Evolutionary conservation across 2,329 filamentous ascomycete species (phyloP), one percentile per base, ranked within the genome.

Genomic region (Fusarium sp.): DNA sequence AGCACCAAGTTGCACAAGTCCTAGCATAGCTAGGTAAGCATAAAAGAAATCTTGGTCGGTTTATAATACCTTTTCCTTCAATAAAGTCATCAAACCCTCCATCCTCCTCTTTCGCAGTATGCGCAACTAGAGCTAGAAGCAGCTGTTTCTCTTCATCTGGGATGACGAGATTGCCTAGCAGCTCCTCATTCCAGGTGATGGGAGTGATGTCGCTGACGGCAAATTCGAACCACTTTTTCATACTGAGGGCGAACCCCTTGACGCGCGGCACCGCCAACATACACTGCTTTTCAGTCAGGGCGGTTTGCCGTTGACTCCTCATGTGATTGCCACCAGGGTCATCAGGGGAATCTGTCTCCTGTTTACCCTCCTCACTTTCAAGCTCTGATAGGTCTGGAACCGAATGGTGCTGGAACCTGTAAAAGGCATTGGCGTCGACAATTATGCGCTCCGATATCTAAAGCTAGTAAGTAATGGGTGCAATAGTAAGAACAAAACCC

Each of bases 151-250:
- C 69, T 7, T 25, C 20, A 1, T 63, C 57, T 4, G 52, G 20
- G 12, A 76, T 22, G 22, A 70, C 52, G 3, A 76, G 64, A 0
- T 66, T 63, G 0, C 50, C 10, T 0, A 76, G 8, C 0, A 60
- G 54, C 5, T 68, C 14, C 1, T 20, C 32, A 11, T 65, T 63
- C 66, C 71, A 76, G 0, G 30, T 14, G 2, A 76, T 50, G 1
- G 54, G 54, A 8, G 54, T 38, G 22, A 57, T 63, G 4, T 54
- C 17, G n/a, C 38, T 50, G 1, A 60, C 12, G 17, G 4, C 37
- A 2, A 65, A 70, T 71, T 70, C 65, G 71, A 65, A 72, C 72
- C 72, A 74, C 6, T 30, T 38, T 20, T 72, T 72, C 12, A 2
- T 58, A 1, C 52, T 37, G 12, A 70, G 27, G 1, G 69, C 56